These are phyloP conservation scores for Arabidopsis suecica DNA, from an alignment of 345 rosid species.

Conservation along the genomic window DNA sequence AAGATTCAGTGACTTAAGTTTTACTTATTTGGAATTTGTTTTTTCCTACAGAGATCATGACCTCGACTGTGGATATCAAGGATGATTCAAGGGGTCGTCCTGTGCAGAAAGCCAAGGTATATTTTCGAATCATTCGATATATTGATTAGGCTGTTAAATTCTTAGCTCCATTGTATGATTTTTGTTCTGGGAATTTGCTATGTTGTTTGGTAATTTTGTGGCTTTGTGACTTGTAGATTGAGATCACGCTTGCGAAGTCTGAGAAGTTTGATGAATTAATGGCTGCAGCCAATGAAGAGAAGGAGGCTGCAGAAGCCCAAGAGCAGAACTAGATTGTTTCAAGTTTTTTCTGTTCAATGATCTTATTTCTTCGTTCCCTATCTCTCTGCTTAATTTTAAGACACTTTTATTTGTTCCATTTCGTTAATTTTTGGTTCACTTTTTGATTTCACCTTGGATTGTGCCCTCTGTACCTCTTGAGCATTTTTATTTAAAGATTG, in stretches of 20 bases:
- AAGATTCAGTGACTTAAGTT: slow-evolving; percentile 6
- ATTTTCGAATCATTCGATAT: not conserved
- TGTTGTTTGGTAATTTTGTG: not conserved
- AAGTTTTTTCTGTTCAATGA: slow-evolving; percentile 5
- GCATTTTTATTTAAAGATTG: slow-evolving; percentile 12
- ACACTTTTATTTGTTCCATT: slow-evolving; percentile 25
- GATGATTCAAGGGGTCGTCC: slow-evolving; percentile 83
- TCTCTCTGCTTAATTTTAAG: slow-evolving; percentile 24
- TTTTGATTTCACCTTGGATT: slow-evolving; percentile 19
- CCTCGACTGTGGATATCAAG: slow-evolving; percentile 83
- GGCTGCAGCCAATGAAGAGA: slow-evolving; percentile 79
- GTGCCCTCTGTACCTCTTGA: slow-evolving; percentile 28
- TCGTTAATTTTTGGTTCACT: slow-evolving; percentile 30
- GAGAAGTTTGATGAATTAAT: slow-evolving; percentile 88
- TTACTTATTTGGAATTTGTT: not conserved
- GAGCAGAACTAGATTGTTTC: slow-evolving; percentile 51
- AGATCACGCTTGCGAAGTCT: slow-evolving; percentile 75
- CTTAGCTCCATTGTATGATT: not conserved
- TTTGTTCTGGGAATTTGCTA: not conserved
- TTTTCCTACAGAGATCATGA: slow-evolving; percentile 65
- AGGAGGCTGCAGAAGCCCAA: slow-evolving; percentile 56
- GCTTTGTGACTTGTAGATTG: slow-evolving; percentile 56
- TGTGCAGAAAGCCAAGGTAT: slow-evolving; percentile 87
- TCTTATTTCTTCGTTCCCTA: slow-evolving; percentile 13
- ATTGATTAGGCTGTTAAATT: not conserved